Percentiles rank a stretch among this genome's conserved stretches.
These are phyloP conservation scores for Crucihimalaya himalaica DNA, from an alignment of 345 rosid genomes.

Conservation along the genomic window DNA sequence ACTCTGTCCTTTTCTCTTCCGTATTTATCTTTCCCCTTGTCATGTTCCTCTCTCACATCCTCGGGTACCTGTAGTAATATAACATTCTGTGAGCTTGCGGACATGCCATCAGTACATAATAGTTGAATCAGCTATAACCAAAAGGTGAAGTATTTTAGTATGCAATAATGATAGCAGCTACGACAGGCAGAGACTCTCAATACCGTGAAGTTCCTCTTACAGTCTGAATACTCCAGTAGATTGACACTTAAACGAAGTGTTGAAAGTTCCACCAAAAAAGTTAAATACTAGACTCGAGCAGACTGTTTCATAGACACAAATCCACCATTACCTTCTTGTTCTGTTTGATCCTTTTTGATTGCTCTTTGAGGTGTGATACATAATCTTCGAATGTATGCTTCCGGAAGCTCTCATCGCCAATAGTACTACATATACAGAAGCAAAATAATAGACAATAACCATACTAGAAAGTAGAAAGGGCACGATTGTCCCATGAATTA, in stretches of 20 bases:
- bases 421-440: slow-evolving; percentile 50
- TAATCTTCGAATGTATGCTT: slow-evolving; percentile 72
- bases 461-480: not conserved
- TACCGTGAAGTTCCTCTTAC: not conserved
- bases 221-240: not conserved
- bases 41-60: slow-evolving; percentile 72
- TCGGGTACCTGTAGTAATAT: slow-evolving; percentile 56
- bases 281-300: not conserved
- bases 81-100: slow-evolving; percentile 20
- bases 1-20: slow-evolving; percentile 71
- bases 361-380: slow-evolving; percentile 62
- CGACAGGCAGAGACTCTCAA: not conserved
- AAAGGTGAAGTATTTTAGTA: slow-evolving; percentile 17
- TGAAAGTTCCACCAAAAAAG: slow-evolving; percentile 20
- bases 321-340: slow-evolving; percentile 61
- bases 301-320: not conserved
- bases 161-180: slow-evolving; percentile 17
- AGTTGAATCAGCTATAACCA: slow-evolving; percentile 8
- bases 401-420: slow-evolving; percentile 71
- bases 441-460: slow-evolving; percentile 10
- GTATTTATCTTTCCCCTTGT: slow-evolving; percentile 61
- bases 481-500: not conserved
- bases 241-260: slow-evolving; percentile 15
- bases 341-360: slow-evolving; percentile 58
- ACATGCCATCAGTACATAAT: slow-evolving; percentile 12